Base-by-base conservation (phyloP, 441 rosid genomes). In the Croton setiger region DNA sequence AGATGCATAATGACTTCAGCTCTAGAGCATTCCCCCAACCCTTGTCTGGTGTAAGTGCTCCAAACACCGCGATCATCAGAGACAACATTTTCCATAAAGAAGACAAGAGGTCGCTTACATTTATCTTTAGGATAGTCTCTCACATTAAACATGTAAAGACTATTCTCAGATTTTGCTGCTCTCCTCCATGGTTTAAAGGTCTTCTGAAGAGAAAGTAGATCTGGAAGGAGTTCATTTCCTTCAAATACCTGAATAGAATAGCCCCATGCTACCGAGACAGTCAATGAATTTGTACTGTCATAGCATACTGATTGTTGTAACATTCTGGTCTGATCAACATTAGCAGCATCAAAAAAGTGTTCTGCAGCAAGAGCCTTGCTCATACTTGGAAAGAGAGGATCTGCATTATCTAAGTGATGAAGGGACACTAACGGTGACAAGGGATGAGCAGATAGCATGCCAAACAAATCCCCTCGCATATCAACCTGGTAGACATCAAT, bases 221-320 rank as follows among this genome's bases (percentile, higher is more conserved):
- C 92, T 0, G 97, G 97, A 54, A 94, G 94, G 44, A 86, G 85
- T 62, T 75, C 76, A 67, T 92, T 86, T 47, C 96, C 90, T 74
- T 90, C 90, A 44, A 83, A 83, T 52, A 92, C 88, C 87, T 85
- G 92, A 81, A 94, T 52, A 7, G 96, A 92, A 71, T 92, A 92
- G 44, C 97, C 97, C 98, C 98, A 94, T 7, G 91, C 86, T 73
- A 90, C 86, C 17, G 94, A 92, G 64, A 87, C 78, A 4, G 94
- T 87, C 73, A 90, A 81, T 33, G 66, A 74, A 76, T 78, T 81
- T 20, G 31, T 44, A 31, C 67, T 80, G 72, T 90, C 92, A 76
- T 94, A 94, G 72, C 98, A 94, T 62, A 94, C 92, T 17, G 80
- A 81, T 79, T 94, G 96, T 78, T 92, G 98, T 81, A 94, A 85